Evolutionary conservation across 768 basidiomycete species (phyloP).

Genomic region (Termitomyces sp.): DNA sequence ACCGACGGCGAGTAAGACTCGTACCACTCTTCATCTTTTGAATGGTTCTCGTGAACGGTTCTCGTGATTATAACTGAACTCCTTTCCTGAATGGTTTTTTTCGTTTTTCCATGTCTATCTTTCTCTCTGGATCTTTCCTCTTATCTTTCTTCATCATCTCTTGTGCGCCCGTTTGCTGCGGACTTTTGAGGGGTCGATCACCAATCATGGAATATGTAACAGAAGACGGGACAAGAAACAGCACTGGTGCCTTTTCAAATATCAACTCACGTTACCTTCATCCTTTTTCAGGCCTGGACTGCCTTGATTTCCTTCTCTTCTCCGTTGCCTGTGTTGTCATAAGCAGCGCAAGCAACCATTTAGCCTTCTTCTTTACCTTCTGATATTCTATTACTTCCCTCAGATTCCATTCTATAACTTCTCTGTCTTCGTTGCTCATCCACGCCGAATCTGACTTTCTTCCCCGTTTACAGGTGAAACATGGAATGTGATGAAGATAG

Average conservation of each 20-base stretch:
- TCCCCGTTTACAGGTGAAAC: constrained; percentile 74
- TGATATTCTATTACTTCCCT: background rate
- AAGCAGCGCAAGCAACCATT: background rate
- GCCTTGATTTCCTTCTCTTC: background rate
- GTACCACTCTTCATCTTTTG: background rate
- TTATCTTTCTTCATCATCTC: background rate
- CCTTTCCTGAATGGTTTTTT: background rate
- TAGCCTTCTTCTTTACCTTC: background rate
- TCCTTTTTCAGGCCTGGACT: background rate
- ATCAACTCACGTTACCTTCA: background rate
- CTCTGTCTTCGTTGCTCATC: background rate
- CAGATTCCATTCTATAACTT: background rate
- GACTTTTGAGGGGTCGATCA: background rate
- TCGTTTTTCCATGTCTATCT: background rate
- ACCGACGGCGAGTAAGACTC: background rate
- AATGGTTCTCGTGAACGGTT: too few species aligned
- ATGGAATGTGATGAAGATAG: constrained; percentile 99
- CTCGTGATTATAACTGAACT: background rate
- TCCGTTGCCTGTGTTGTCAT: background rate
- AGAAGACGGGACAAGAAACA: background rate
- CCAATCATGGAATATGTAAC: background rate
- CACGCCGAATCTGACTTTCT: background rate
- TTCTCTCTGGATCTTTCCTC: background rate
- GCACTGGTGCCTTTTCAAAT: background rate
- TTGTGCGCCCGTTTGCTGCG: background rate